Conservation (phyloP, 768 basidiomycete genomes). For the Pleurotus djamor region DNA sequence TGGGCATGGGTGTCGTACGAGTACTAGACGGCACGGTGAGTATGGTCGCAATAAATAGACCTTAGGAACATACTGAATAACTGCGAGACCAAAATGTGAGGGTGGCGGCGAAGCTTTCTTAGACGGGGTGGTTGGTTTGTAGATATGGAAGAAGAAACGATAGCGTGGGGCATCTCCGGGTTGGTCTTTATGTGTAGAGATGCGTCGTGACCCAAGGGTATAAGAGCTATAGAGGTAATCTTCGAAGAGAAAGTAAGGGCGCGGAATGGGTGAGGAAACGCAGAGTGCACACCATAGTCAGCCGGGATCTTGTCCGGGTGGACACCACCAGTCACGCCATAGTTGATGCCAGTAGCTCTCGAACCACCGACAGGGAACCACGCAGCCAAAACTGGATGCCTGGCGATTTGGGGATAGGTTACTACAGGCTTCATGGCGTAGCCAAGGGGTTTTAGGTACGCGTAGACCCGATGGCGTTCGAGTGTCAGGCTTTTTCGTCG, state of each 20-base stretch:
- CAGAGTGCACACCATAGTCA: no score
- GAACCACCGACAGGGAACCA: no score
- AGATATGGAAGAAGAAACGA: conserved; percentile 83
- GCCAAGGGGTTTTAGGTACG: conserved; percentile 89
- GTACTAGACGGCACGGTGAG: conserved; percentile 52
- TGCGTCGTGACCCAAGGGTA: conserved; percentile 56
- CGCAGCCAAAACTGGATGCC: no score
- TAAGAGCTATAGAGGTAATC: no score
- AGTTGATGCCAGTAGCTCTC: no score
- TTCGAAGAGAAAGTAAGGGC: no score
- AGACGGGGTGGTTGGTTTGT: conserved; percentile 88
- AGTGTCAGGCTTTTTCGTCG: conserved; percentile 70
- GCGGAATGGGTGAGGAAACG: no score
- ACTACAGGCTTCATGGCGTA: conserved; percentile 81
- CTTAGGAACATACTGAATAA: conserved; percentile 66
- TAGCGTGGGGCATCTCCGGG: conserved; percentile 25
- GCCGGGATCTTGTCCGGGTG: no score
- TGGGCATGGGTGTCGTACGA: conserved; percentile 78
- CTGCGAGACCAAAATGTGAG: conserved; percentile 86
- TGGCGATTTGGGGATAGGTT: conserved; percentile 33
- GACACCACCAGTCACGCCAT: no score
- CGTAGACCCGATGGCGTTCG: conserved; percentile 91
- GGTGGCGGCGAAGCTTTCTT: conserved; percentile 72
- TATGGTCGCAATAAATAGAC: neutral
- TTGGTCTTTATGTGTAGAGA: conserved; percentile 35